Evolutionary conservation across 352 stramenopile species (phyloP), one percentile per base, ranked within the genome.

Genomic region (Pythium periplocum): DNA sequence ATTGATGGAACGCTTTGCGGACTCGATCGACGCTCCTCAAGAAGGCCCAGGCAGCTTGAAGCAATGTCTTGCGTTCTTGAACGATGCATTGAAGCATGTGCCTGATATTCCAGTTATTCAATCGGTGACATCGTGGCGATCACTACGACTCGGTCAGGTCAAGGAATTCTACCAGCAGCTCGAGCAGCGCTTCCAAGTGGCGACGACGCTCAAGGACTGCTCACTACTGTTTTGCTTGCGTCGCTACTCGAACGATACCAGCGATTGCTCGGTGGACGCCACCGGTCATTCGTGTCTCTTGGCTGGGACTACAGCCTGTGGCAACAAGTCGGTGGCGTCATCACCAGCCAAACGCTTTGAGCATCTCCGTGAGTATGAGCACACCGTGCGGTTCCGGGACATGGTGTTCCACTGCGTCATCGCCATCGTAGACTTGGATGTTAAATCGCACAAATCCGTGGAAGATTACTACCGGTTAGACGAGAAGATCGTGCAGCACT

Each of bases 401-500:
- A 65, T 87, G 66, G 67, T 64, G 51, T 93, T 89, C 58, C 71
- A 89, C 47, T 92, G 76, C 56, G 80, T 90, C 17, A 72, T 93
- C 47, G 84, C 82, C 0, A 80, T 96, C 49, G 84, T 94, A 45
- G 83, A 96, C 51, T 55, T 96, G 48, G 84, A 96, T 53, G 71
- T 89, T 58, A 96, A 94, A 67, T 86, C 80, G 45, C 80, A 93
- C 75, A 93, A 93, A 60, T 89, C 82, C 7, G 73, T 95, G 44
- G 71, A 75, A 38, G 75, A 90, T 57, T 95, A 93, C 64, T 89
- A 83, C 58, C 69, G 71, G 4, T 62, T 93, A 26, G 85, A 95
- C 60, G 69, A 90, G 43, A 84, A 85, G 64, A 94, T 94, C 30
- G 76, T 76, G 36, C 59, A 66, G 51, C 78, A 87, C 57, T 89